Evolutionary conservation across 805 yeast species (phyloP).

Genomic region (Metschnikowia proteae): DNA sequence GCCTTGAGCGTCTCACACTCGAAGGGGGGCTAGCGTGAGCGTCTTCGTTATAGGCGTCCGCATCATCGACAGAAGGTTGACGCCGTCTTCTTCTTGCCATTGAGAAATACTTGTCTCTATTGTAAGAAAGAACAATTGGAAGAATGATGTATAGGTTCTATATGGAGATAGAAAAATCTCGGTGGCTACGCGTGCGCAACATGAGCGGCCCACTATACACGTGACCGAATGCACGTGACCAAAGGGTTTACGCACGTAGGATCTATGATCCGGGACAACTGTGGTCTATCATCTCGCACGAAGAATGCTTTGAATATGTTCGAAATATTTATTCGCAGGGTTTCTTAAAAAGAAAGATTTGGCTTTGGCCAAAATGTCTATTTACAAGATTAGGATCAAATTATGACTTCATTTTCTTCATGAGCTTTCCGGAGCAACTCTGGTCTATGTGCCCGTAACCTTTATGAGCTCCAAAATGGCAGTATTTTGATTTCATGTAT

Average conservation of each 20-base stretch:
- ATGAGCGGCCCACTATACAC: background rate
- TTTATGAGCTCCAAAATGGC: slow-evolving; percentile 55
- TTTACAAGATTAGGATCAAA: background rate
- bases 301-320: too few relatives aligned
- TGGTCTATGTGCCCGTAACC: slow-evolving; percentile 9
- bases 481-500: slow-evolving; percentile 42
- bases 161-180: background rate
- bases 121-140: slow-evolving; percentile 16
- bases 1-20: slow-evolving; percentile 10
- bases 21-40: background rate
- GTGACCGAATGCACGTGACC: background rate
- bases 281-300: too few relatives aligned
- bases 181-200: slow-evolving; percentile 4
- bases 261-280: background rate
- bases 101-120: slow-evolving; percentile 8
- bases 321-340: too few relatives aligned
- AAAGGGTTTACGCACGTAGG: background rate
- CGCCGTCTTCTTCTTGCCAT: slow-evolving; percentile 19
- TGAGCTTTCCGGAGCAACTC: slow-evolving; percentile 8
- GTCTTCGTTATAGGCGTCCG: slow-evolving; percentile 4
- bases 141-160: slow-evolving; percentile 6
- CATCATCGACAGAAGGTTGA: slow-evolving; percentile 10
- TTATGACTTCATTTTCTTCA: slow-evolving; percentile 11
- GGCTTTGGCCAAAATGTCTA: background rate
- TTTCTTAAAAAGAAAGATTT: background rate